phyloP scores from a whole-genome alignment of 352 stramenopile genomes.

The Pythium aphanidermatum region DNA sequence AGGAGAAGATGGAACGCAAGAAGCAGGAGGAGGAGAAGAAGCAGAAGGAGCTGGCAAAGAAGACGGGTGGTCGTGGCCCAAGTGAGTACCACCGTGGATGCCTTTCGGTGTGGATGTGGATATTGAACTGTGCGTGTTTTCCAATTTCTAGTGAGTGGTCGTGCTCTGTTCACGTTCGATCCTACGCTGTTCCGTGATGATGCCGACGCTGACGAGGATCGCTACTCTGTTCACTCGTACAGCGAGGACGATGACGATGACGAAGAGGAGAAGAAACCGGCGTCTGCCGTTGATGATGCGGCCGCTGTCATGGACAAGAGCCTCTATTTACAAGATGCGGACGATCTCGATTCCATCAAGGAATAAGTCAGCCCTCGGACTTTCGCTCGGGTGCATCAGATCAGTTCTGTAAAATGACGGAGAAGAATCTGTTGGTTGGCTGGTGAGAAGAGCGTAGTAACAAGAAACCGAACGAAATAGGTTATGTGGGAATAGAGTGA shows the following conservation, averaged over 20 bases:
- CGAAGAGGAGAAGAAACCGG: constrained; percentile 40
- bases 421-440: too few species aligned
- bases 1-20: constrained; percentile 71
- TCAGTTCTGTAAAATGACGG: background rate
- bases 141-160: constrained; percentile 85
- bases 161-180: constrained; percentile 88
- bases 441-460: background rate
- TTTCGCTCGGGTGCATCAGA: background rate
- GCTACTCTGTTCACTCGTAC: constrained; percentile 67
- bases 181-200: constrained; percentile 89
- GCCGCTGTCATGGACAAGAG: constrained; percentile 79
- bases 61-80: constrained; percentile 66
- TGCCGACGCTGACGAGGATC: constrained; percentile 81
- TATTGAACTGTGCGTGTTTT: constrained; percentile 3
- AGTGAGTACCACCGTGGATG: constrained; percentile 50
- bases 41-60: constrained; percentile 84
- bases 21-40: constrained; percentile 76
- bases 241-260: constrained; percentile 42
- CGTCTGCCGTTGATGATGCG: constrained; percentile 35
- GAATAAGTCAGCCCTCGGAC: constrained; percentile 37
- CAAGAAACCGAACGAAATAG: constrained; percentile 12
- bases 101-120: background rate
- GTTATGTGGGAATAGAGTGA: constrained; percentile 26
- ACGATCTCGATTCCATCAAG: constrained; percentile 73
- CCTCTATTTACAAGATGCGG: constrained; percentile 73